A percentile compares a stretch with the other conserved stretches of the same genome.
phyloP scores from a whole-genome alignment of 2,329 filamentous ascomycete genomes.

The Colletotrichum nymphaeae region DNA sequence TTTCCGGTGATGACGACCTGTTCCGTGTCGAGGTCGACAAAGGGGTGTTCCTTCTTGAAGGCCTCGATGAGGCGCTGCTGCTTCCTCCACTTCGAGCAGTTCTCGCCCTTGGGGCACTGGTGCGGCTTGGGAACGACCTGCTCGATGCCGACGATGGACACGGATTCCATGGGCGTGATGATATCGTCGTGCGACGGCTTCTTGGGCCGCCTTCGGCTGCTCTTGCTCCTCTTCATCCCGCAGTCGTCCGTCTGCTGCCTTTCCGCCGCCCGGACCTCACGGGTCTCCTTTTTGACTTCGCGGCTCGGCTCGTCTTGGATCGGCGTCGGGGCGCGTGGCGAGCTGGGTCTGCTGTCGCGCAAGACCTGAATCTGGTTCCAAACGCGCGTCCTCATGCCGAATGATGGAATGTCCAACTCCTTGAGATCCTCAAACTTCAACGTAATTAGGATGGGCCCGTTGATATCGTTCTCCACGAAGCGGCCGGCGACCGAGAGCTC shows the following conservation, averaged over 20 bases:
- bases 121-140: conserved; percentile 88
- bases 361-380: conserved; percentile 84
- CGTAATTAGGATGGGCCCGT: conserved; percentile 86
- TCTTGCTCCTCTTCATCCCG: conserved; percentile 50
- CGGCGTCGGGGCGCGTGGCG: conserved; percentile 66
- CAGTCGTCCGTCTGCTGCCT: conserved; percentile 51
- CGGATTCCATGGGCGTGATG: conserved; percentile 83
- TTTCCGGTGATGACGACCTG: conserved; percentile 83
- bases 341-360: conserved; percentile 64
- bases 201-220: conserved; percentile 52
- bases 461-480: conserved; percentile 93
- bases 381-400: conserved; percentile 81
- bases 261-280: conserved; percentile 45
- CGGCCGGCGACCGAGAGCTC: conserved; percentile 82
- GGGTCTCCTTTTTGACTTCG: conserved; percentile 57
- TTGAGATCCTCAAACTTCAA: conserved; percentile 90
- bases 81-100: conserved; percentile 84
- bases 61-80: conserved; percentile 82
- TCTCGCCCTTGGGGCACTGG: conserved; percentile 86
- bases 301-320: conserved; percentile 70
- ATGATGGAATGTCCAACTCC: conserved; percentile 83
- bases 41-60: conserved; percentile 81
- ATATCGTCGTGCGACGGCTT: conserved; percentile 66
- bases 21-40: conserved; percentile 69
- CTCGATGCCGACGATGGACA: conserved; percentile 93